phyloP scores from a whole-genome alignment of 345 rosid genomes.

The Aquilaria yunnanensis region DNA sequence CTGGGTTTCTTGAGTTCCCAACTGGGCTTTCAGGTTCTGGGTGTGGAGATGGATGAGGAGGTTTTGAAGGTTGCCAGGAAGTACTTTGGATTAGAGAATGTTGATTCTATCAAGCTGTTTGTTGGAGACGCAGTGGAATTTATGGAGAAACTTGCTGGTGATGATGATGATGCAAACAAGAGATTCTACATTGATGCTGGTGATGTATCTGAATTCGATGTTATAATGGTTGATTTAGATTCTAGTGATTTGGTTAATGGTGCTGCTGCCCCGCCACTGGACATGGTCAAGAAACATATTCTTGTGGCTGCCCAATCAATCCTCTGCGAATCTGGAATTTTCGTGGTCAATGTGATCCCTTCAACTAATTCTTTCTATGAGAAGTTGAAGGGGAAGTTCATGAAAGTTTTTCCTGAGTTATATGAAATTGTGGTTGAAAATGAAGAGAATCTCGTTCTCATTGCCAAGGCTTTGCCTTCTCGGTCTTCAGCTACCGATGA shows the following conservation, averaged over 20 bases:
- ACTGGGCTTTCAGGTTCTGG: slow-evolving; percentile 57
- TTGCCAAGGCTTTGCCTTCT: slow-evolving; percentile 29
- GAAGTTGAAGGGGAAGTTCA: slow-evolving; percentile 25
- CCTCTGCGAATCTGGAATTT: slow-evolving; percentile 47
- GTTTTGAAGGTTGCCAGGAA: slow-evolving; percentile 50
- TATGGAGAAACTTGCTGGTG: slow-evolving; percentile 34
- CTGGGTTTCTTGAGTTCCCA: slow-evolving; percentile 49
- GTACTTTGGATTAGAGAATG: slow-evolving; percentile 64
- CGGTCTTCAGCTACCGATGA: slow-evolving; percentile 10
- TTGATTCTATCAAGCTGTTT: slow-evolving; percentile 23
- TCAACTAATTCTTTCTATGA: slow-evolving; percentile 35
- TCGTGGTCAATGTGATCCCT: slow-evolving; percentile 65
- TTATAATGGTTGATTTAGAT: slow-evolving; percentile 81
- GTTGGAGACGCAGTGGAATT: slow-evolving; percentile 52
- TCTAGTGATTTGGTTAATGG: slow-evolving; percentile 44
- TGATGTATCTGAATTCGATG: slow-evolving; percentile 40
- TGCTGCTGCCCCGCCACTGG: slow-evolving; percentile 62
- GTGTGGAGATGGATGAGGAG: slow-evolving; percentile 62
- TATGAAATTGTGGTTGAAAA: slow-evolving; percentile 77
- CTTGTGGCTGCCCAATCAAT: slow-evolving; percentile 46
- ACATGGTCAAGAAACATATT: slow-evolving; percentile 38
- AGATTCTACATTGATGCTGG: slow-evolving; percentile 3
- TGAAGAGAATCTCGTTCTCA: slow-evolving; percentile 57
- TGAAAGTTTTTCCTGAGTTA: slow-evolving; percentile 42
- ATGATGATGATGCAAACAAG: not conserved